phyloP scores from a whole-genome alignment of 2,329 filamentous ascomycete genomes.

The Penicillium capsulatum region DNA sequence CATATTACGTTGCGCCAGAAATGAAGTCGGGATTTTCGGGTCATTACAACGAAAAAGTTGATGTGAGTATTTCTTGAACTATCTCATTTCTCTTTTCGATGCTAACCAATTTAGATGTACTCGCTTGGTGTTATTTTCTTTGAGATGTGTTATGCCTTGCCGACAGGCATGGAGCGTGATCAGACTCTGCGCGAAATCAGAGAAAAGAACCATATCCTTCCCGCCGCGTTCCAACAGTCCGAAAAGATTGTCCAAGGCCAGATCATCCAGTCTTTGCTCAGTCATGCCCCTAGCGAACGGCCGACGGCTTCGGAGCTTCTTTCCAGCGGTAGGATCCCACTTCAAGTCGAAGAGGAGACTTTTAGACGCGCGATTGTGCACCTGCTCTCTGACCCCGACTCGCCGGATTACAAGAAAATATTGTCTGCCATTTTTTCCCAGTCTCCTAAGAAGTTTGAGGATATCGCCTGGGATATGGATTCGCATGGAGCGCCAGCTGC shows the following conservation, averaged over 20 bases:
- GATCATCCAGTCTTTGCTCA: conserved; percentile 75
- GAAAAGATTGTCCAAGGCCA: conserved; percentile 66
- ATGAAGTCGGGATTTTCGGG: conserved; percentile 70
- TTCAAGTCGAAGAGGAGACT: conserved; percentile 89
- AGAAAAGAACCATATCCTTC: conserved; percentile 63
- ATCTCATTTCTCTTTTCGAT: neutral
- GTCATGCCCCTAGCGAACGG: conserved; percentile 74
- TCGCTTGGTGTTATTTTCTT: conserved; percentile 97
- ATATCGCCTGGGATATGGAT: conserved; percentile 72
- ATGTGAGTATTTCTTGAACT: conserved; percentile 52
- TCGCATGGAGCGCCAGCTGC: conserved; percentile 51
- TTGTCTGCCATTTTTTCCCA: conserved; percentile 78
- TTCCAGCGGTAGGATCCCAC: conserved; percentile 77
- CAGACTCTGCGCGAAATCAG: conserved; percentile 66
- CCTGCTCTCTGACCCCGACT: conserved; percentile 69
- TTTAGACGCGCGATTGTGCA: conserved; percentile 78
- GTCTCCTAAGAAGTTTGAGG: conserved; percentile 72
- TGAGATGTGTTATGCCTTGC: conserved; percentile 76
- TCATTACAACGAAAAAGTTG: conserved; percentile 87
- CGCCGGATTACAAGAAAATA: conserved; percentile 85
- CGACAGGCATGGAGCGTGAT: conserved; percentile 61
- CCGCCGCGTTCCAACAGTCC: conserved; percentile 65
- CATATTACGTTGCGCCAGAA: conserved; percentile 90
- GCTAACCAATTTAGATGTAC: conserved; percentile 65
- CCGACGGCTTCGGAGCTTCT: conserved; percentile 79